Percentiles rank a stretch among this genome's conserved stretches.
Conservation (phyloP, 768 basidiomycete species). For the Agrocybe chaxingu region DNA sequence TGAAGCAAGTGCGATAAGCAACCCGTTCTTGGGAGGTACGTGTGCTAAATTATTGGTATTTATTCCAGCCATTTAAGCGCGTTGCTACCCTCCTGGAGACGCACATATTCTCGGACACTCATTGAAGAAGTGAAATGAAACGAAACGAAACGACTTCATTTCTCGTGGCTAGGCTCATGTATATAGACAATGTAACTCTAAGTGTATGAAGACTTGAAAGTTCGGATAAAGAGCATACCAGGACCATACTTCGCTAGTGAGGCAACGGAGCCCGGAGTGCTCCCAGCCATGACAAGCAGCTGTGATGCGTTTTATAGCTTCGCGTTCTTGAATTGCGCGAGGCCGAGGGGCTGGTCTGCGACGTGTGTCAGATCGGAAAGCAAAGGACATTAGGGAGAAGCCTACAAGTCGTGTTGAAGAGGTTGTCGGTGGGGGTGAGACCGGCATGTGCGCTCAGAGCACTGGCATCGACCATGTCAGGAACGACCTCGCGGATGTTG, state of each 20-base stretch:
- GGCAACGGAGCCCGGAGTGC: not conserved
- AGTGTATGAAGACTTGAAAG: not conserved
- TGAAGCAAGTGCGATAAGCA: slow-evolving; percentile 12
- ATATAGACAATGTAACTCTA: not conserved
- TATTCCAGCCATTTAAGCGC: too few relatives aligned
- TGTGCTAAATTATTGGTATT: not conserved
- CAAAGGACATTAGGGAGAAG: slow-evolving; percentile 1
- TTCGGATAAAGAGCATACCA: too few relatives aligned
- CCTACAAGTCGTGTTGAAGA: slow-evolving; percentile 82
- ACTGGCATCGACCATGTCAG: slow-evolving; percentile 88
- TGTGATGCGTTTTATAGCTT: slow-evolving; percentile 17
- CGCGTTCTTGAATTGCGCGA: slow-evolving; percentile 18
- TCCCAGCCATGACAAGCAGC: not conserved
- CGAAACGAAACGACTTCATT: too few relatives aligned
- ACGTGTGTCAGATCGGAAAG: not conserved
- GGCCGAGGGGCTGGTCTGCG: slow-evolving; percentile 17
- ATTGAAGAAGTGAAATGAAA: too few relatives aligned
- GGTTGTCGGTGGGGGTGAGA: slow-evolving; percentile 61
- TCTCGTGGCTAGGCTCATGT: too few relatives aligned
- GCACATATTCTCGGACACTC: too few relatives aligned
- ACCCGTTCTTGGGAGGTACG: slow-evolving; percentile 9
- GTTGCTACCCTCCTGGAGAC: too few relatives aligned
- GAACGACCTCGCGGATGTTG: slow-evolving; percentile 72
- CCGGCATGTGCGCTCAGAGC: slow-evolving; percentile 64
- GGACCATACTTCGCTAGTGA: not conserved